Base-by-base conservation (phyloP, 768 basidiomycete genomes). In the Cytidiella melzeri region DNA sequence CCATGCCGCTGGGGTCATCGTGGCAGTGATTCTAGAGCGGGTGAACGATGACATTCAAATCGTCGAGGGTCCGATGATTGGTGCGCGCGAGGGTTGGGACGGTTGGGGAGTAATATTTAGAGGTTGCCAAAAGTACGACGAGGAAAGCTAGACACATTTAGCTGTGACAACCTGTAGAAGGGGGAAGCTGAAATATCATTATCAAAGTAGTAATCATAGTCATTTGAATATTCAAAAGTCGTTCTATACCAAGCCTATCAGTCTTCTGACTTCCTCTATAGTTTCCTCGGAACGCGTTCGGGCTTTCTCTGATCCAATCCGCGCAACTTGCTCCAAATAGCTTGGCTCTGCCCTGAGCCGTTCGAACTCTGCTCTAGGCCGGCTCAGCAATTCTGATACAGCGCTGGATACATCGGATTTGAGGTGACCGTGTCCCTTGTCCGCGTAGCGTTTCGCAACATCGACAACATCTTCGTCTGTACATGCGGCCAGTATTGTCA, bases 401-500 rank as follows among this genome's bases (percentile, higher is more conserved):
- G 83, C 87, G 3, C 86, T 87, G 1, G 75, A 73, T 1, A 93
- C 83, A 41, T 86, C 84, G 3, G 61, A 68, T 69, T 98, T 97
- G 54, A 97, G 66, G 13, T 74, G 61, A 0, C 79, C 82, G 49
- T 87, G 83, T 0, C 82, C 80, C 50, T 74, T 75, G 40, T 66
- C 71, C 51, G 67, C 69, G 51, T 83, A 87, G 11, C 70, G 66
- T 46, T 55, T 60, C 2, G 81, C 81, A 12, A 87, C 68, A 1
- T 63, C 59, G 0, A 59, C 54, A 1, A 73, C 69, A 15, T 75
- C 64, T 41, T 73, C 72, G 38, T 71, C 68, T 1, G 74, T 75
- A 58, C 87, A 93, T 1, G 89, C 86, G 2, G 83, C 81, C 11
- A 93, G 75, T 41, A 96, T 93, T 0, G 74, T 72, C 4, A 96